These are phyloP conservation scores for Malassezia japonica DNA, from an alignment of 1,284 basidiomycete genomes.

Conservation along the genomic window DNA sequence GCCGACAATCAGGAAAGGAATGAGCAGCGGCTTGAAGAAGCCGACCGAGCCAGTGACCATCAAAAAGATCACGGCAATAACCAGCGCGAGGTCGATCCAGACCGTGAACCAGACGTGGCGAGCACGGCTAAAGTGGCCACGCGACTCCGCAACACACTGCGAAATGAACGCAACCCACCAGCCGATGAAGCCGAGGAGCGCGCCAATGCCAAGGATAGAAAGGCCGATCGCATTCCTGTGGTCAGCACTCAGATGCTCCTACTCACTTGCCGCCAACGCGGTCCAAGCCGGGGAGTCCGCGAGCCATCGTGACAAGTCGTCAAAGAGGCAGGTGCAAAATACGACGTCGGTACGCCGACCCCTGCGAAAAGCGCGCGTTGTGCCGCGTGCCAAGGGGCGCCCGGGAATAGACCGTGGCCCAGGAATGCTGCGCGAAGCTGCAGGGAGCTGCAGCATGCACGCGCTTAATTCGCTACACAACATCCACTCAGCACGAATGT, in stretches of 20 bases:
- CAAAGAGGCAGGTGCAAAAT: no score
- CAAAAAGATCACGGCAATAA: not conserved
- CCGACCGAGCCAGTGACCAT: not conserved
- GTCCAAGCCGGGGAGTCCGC: not conserved
- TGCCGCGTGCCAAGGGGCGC: not conserved
- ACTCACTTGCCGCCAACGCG: not conserved
- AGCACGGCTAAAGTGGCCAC: conserved; percentile 51
- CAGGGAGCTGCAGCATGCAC: conserved; percentile 1
- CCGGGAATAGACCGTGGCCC: not conserved
- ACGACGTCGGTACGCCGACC: no score
- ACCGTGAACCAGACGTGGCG: conserved; percentile 77
- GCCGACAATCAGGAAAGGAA: conserved; percentile 64
- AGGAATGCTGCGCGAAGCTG: not conserved
- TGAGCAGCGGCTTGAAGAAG: conserved; percentile 3
- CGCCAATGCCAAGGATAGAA: conserved; percentile 1
- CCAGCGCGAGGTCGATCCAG: conserved; percentile 12
- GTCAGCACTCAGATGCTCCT: not conserved
- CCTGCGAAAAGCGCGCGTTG: not conserved
- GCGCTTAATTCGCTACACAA: not conserved
- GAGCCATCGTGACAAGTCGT: conserved; percentile 1
- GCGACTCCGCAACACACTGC: conserved; percentile 48
- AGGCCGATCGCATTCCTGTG: not conserved
- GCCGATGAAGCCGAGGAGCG: conserved; percentile 64
- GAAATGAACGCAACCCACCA: conserved; percentile 90
- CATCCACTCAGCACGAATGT: no score